These are phyloP conservation scores for Fragaria iinumae DNA, from an alignment of 306 rosid species.

Conservation along the genomic window DNA sequence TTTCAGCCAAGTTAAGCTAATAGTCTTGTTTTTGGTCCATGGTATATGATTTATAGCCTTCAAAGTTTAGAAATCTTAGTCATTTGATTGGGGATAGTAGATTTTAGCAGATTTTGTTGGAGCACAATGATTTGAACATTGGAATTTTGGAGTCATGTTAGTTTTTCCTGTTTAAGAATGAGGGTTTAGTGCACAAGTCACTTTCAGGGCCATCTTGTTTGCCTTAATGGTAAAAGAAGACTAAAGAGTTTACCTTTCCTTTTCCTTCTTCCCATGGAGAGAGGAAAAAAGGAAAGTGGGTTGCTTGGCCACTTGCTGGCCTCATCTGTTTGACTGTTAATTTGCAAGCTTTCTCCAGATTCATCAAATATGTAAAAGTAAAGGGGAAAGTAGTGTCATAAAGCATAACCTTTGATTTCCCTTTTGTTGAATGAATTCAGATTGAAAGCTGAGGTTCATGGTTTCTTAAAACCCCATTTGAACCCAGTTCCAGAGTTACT, in stretches of 20 bases:
- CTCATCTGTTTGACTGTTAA: slow-evolving; percentile 34
- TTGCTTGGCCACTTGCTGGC: slow-evolving; percentile 34
- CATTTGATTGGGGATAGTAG: slow-evolving; percentile 6
- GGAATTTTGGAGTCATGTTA: slow-evolving; percentile 23
- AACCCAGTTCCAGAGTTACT: not conserved
- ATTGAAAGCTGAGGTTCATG: slow-evolving; percentile 21
- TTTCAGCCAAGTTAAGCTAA: slow-evolving; percentile 10
- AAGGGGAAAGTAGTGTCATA: slow-evolving; percentile 20
- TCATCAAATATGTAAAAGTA: slow-evolving; percentile 27
- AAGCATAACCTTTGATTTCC: slow-evolving; percentile 24
- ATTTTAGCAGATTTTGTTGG: slow-evolving; percentile 30
- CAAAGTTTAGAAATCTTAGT: not conserved
- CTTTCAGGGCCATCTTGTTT: slow-evolving; percentile 36
- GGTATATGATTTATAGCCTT: not conserved
- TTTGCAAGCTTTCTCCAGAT: slow-evolving; percentile 32
- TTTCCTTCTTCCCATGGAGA: slow-evolving; percentile 30
- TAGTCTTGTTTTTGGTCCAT: not conserved
- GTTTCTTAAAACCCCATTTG: slow-evolving; percentile 1
- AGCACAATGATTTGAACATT: slow-evolving; percentile 19
- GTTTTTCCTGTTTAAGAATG: slow-evolving; percentile 25
- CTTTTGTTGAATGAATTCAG: slow-evolving; percentile 14
- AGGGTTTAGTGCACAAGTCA: slow-evolving; percentile 36
- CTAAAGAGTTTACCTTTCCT: slow-evolving; percentile 34
- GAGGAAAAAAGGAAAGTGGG: slow-evolving; percentile 15
- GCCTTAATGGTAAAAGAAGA: slow-evolving; percentile 32